Evolutionary conservation across 768 basidiomycete genomes (phyloP).

Genomic region (Lentinula detonsa): DNA sequence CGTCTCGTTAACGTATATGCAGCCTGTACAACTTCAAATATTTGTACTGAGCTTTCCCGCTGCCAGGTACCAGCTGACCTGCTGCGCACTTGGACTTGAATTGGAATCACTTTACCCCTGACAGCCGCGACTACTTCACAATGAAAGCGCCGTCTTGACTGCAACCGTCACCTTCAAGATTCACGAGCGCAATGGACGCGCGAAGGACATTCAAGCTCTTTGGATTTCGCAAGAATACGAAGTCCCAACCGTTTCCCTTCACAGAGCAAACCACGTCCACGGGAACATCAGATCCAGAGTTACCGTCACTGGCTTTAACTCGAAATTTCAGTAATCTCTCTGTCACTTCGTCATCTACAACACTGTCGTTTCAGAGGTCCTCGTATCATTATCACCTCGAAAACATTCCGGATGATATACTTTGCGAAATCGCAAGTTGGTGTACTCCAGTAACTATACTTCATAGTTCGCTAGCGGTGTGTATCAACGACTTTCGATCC

Average conservation of each 20-base stretch:
- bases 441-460: not conserved
- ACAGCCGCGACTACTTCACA: not conserved
- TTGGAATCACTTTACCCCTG: too few species aligned
- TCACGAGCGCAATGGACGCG: not conserved
- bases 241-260: not conserved
- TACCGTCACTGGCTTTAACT: not conserved
- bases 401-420: not conserved
- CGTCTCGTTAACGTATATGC: too few species aligned
- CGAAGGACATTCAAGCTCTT: not conserved
- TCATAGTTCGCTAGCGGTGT: not conserved
- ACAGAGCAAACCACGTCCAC: not conserved
- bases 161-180: not conserved
- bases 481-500: not conserved
- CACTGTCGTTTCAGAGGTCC: not conserved
- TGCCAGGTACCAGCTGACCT: too few species aligned
- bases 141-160: not conserved
- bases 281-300: not conserved
- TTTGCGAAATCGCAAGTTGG: not conserved
- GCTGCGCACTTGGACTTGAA: too few species aligned
- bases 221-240: not conserved
- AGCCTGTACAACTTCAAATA: too few species aligned
- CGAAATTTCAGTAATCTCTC: not conserved
- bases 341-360: not conserved
- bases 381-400: not conserved
- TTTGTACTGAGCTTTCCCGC: too few species aligned